Conservation (phyloP, 176 grass and related monocot genomes). For the Luzula sylvatica region DNA sequence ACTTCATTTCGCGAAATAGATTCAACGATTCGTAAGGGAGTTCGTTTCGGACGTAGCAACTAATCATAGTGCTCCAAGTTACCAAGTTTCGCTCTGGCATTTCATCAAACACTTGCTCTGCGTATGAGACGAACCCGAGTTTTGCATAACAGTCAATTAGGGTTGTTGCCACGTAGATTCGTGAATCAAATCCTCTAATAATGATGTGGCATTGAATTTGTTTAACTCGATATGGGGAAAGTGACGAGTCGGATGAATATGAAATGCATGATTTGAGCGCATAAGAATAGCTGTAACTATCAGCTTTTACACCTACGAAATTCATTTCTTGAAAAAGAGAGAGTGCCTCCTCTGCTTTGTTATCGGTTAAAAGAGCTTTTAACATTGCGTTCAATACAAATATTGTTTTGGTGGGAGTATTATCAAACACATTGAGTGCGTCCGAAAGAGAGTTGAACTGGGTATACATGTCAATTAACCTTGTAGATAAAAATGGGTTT, state of each 20-base stretch:
- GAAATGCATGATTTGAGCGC: constrained; percentile 82
- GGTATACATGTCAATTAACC: constrained; percentile 62
- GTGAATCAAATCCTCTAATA: constrained; percentile 21
- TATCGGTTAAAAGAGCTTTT: constrained; percentile 43
- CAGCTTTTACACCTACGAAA: constrained; percentile 25
- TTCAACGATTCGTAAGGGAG: constrained; percentile 33
- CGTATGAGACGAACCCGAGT: constrained; percentile 37
- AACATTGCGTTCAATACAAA: constrained; percentile 81
- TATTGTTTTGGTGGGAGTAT: constrained; percentile 29
- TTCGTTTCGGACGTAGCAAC: constrained; percentile 67
- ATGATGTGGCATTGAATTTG: constrained; percentile 45
- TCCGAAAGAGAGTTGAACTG: constrained; percentile 30
- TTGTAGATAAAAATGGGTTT: constrained; percentile 60
- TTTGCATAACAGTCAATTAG: constrained; percentile 76
- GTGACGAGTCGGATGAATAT: constrained; percentile 24
- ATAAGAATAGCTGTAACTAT: constrained; percentile 61
- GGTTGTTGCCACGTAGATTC: constrained; percentile 65
- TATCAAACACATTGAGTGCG: constrained; percentile 36
- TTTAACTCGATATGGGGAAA: constrained; percentile 21
- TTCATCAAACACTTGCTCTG: constrained; percentile 38
- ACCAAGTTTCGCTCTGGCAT: constrained; percentile 62
- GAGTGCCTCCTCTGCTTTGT: constrained; percentile 57
- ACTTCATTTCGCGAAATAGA: constrained; percentile 65
- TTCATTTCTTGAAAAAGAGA: constrained; percentile 47
- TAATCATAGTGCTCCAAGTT: constrained; percentile 93